Evolutionary conservation across 176 grass and related monocot genomes (phyloP).

Genomic region (Avena atlantica): DNA sequence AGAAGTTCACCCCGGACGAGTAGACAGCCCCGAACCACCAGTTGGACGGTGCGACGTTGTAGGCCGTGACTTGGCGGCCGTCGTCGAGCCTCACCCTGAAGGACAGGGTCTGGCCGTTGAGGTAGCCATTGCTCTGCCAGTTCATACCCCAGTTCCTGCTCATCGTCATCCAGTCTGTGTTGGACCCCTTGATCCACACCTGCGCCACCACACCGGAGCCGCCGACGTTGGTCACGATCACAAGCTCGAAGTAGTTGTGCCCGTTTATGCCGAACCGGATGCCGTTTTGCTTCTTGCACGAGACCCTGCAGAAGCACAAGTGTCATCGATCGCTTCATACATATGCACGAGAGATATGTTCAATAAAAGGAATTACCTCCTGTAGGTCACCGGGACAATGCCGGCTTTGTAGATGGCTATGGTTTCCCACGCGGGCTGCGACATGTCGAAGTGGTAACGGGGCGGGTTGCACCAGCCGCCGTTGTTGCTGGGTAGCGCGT

Average conservation of each 20-base stretch:
- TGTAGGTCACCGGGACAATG: slow-evolving; percentile 52
- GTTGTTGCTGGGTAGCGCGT: slow-evolving; percentile 35
- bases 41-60: slow-evolving; percentile 43
- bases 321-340: not conserved
- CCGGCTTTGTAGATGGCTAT: slow-evolving; percentile 58
- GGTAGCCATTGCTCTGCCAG: slow-evolving; percentile 63
- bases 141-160: slow-evolving; percentile 70
- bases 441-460: slow-evolving; percentile 76
- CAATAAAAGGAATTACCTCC: slow-evolving; percentile 17
- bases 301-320: slow-evolving; percentile 35
- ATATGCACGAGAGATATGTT: not conserved
- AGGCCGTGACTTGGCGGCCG: slow-evolving; percentile 25
- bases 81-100: slow-evolving; percentile 62
- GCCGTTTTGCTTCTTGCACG: slow-evolving; percentile 39
- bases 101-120: slow-evolving; percentile 62
- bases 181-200: slow-evolving; percentile 61
- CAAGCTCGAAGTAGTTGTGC: slow-evolving; percentile 62
- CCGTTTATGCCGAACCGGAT: slow-evolving; percentile 58
- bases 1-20: slow-evolving; percentile 31
- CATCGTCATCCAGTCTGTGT: slow-evolving; percentile 54
- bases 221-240: slow-evolving; percentile 53
- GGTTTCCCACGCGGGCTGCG: slow-evolving; percentile 45
- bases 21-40: slow-evolving; percentile 64
- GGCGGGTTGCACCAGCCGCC: slow-evolving; percentile 88
- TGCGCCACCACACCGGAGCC: slow-evolving; percentile 49